A percentile compares a stretch with the other conserved stretches of the same genome.
Evolutionary conservation across 345 rosid species (phyloP).

Genomic region (Draba incana): DNA sequence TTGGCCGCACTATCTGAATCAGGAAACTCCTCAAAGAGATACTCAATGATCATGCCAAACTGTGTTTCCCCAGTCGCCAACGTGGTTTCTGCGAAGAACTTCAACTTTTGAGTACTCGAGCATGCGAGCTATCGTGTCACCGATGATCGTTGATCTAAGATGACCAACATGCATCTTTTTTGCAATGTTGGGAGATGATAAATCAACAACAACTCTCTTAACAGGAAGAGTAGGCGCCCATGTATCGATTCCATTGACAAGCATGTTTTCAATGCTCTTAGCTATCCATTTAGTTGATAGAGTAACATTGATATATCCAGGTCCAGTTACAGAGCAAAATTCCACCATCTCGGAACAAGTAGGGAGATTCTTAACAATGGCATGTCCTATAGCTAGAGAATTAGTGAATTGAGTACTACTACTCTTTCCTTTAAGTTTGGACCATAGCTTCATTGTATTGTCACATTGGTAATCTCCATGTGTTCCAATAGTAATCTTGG

Average conservation of each 20-base stretch:
- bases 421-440: constrained; percentile 61
- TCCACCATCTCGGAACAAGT: constrained; percentile 65
- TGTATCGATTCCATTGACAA: constrained; percentile 67
- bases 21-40: constrained; percentile 73
- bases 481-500: constrained; percentile 50
- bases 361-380: constrained; percentile 65
- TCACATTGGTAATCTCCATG: constrained; percentile 90
- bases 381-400: constrained; percentile 70
- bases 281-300: constrained; percentile 74
- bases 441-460: constrained; percentile 80
- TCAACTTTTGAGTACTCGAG: constrained; percentile 72
- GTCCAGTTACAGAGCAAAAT: constrained; percentile 71
- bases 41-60: constrained; percentile 93
- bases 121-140: constrained; percentile 89
- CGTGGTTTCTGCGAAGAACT: constrained; percentile 47
- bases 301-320: constrained; percentile 75
- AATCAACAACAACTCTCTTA: constrained; percentile 80
- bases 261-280: constrained; percentile 79
- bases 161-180: constrained; percentile 74
- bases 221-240: constrained; percentile 67
- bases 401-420: constrained; percentile 44
- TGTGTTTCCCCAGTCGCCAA: constrained; percentile 99
- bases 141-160: constrained; percentile 57
- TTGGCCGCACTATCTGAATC: constrained; percentile 59
- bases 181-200: constrained; percentile 90